Conservation (phyloP, 495 filamentous ascomycete species). For the Articulospora tetracladia region DNA sequence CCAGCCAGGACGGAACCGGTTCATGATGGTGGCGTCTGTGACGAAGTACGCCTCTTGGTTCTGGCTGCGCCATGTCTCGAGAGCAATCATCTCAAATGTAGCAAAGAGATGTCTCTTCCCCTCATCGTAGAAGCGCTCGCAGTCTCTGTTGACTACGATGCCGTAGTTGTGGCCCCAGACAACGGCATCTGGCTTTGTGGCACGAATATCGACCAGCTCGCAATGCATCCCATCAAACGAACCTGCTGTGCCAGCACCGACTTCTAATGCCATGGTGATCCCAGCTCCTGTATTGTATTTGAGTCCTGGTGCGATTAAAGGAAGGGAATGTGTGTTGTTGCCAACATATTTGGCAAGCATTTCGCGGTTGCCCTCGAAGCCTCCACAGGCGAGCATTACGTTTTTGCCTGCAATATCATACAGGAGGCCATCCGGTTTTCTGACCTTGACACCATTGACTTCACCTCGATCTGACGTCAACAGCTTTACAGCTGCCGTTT, state of each 20-base stretch:
- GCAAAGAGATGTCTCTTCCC: conserved; percentile 8
- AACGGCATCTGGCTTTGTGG: conserved; percentile 8
- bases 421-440: conserved; percentile 8
- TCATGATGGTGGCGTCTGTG: conserved; percentile 8
- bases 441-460: conserved; percentile 7
- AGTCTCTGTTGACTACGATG: conserved; percentile 8
- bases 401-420: neutral
- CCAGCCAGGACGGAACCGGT: conserved; percentile 3
- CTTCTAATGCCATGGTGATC: conserved; percentile 3
- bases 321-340: neutral
- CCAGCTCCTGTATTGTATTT: conserved; percentile 5
- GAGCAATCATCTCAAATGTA: conserved; percentile 7
- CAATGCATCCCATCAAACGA: conserved; percentile 14
- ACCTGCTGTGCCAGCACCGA: conserved; percentile 5
- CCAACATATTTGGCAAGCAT: conserved; percentile 9
- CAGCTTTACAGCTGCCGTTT: conserved; percentile 1
- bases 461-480: neutral
- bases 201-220: conserved; percentile 4
- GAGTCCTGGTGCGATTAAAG: neutral
- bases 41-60: conserved; percentile 5
- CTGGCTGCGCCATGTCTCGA: conserved; percentile 1
- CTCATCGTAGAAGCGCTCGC: conserved; percentile 8
- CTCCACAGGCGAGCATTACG: conserved; percentile 6
- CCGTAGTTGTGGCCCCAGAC: conserved; percentile 9
- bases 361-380: conserved; percentile 10